Percentiles rank a stretch among this genome's conserved stretches.
Conservation (phyloP, 1,139 yeast genomes). For the Yamadazyma blattariae region DNA sequence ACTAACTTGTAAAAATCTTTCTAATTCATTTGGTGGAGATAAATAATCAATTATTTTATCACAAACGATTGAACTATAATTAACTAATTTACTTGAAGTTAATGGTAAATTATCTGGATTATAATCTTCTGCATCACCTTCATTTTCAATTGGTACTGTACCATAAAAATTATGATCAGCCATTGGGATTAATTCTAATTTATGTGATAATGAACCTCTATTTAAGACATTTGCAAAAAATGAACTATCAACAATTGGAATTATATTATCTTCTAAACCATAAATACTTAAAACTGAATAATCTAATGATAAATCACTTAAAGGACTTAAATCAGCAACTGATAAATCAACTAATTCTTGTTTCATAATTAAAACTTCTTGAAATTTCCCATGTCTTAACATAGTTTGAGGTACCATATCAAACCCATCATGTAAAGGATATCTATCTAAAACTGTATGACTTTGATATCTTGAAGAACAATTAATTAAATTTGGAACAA, state of each 20-base stretch:
- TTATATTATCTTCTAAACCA: constrained; percentile 64
- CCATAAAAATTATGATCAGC: constrained; percentile 88
- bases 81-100: constrained; percentile 41
- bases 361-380: constrained; percentile 37
- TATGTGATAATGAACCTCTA: constrained; percentile 50
- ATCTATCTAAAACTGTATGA: constrained; percentile 35
- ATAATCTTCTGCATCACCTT: constrained; percentile 23
- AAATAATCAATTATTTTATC: constrained; percentile 54
- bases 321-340: constrained; percentile 41
- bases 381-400: constrained; percentile 51
- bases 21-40: constrained; percentile 45
- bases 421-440: constrained; percentile 20
- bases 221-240: constrained; percentile 55
- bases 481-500: constrained; percentile 66
- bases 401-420: constrained; percentile 26
- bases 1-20: constrained; percentile 46
- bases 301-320: constrained; percentile 42
- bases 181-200: constrained; percentile 52
- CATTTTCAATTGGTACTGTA: constrained; percentile 26
- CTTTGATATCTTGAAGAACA: constrained; percentile 63
- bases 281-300: constrained; percentile 65
- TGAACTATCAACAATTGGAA: constrained; percentile 64
- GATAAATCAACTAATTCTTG: constrained; percentile 58
- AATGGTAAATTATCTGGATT: constrained; percentile 45
- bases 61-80: constrained; percentile 57